These are phyloP conservation scores for Ceratocystis destructans DNA, from an alignment of 2,329 filamentous ascomycete species.

Conservation along the genomic window DNA sequence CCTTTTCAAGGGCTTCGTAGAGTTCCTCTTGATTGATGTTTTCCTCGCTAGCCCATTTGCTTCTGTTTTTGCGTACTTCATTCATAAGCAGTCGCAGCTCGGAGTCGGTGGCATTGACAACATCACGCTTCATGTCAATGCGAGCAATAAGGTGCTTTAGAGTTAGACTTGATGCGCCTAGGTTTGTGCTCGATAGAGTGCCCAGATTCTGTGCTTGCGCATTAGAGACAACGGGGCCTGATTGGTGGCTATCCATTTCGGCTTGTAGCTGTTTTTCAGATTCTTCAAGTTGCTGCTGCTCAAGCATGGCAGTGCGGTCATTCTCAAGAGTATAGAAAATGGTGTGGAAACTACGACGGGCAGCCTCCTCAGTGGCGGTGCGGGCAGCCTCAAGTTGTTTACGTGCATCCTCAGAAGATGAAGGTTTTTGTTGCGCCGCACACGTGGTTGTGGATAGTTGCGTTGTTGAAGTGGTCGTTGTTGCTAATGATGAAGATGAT, in stretches of 20 bases:
- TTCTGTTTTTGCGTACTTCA: constrained; percentile 92
- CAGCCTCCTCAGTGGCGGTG: constrained; percentile 77
- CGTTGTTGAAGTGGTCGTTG: neutral
- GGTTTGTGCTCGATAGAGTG: constrained; percentile 80
- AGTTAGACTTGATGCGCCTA: constrained; percentile 89
- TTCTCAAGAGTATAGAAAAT: constrained; percentile 92
- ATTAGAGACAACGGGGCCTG: constrained; percentile 43
- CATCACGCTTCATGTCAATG: constrained; percentile 82
- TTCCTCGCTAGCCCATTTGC: constrained; percentile 97
- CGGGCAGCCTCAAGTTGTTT: constrained; percentile 89
- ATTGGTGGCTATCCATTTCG: constrained; percentile 64
- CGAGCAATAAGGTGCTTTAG: constrained; percentile 93
- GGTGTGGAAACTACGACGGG: constrained; percentile 80
- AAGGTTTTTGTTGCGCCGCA: constrained; percentile 40
- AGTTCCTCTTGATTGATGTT: constrained; percentile 95
- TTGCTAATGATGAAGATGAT: constrained; percentile 1
- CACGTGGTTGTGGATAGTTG: constrained; percentile 27
- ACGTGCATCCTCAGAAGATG: constrained; percentile 73
- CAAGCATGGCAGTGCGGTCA: constrained; percentile 89
- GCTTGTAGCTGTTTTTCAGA: constrained; percentile 92
- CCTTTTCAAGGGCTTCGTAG: constrained; percentile 93
- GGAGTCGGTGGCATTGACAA: constrained; percentile 82
- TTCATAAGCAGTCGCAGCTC: constrained; percentile 88
- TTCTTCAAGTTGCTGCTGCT: constrained; percentile 93
- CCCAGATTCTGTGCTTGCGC: constrained; percentile 32